Conservation (phyloP, 257 asterid genomes). For the Cordia subcordata region DNA sequence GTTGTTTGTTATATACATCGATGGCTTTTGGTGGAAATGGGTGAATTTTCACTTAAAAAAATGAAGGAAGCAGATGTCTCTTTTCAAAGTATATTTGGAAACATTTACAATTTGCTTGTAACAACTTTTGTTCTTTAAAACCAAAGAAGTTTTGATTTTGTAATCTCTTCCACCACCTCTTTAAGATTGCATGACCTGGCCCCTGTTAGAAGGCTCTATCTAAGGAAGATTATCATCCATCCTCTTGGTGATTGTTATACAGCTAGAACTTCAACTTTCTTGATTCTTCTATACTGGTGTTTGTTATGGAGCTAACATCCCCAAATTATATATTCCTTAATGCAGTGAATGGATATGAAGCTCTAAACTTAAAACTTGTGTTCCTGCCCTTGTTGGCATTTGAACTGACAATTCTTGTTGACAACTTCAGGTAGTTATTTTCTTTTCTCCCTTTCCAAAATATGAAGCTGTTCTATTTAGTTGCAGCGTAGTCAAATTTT, state of each 20-base stretch:
- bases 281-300: background rate
- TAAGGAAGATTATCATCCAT: background rate
- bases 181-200: background rate
- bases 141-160: too few relatives aligned
- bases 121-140: too few relatives aligned
- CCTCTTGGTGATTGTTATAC: background rate
- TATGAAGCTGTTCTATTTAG: background rate
- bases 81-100: too few relatives aligned
- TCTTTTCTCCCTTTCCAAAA: background rate
- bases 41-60: too few relatives aligned
- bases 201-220: background rate
- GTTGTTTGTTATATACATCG: too few relatives aligned
- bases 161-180: too few relatives aligned
- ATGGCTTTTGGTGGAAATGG: too few relatives aligned
- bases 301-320: constrained; percentile 8
- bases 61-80: too few relatives aligned
- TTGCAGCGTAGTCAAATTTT: too few relatives aligned
- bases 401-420: constrained; percentile 66
- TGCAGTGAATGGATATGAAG: constrained; percentile 65
- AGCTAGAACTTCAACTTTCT: background rate
- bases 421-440: constrained; percentile 67
- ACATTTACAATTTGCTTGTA: too few relatives aligned
- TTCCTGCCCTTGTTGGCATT: constrained; percentile 95
- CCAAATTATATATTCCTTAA: constrained; percentile 15
- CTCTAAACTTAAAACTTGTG: constrained; percentile 71